Conservation (phyloP, 164 flowering plant species). For the Buxus sempervirens region DNA sequence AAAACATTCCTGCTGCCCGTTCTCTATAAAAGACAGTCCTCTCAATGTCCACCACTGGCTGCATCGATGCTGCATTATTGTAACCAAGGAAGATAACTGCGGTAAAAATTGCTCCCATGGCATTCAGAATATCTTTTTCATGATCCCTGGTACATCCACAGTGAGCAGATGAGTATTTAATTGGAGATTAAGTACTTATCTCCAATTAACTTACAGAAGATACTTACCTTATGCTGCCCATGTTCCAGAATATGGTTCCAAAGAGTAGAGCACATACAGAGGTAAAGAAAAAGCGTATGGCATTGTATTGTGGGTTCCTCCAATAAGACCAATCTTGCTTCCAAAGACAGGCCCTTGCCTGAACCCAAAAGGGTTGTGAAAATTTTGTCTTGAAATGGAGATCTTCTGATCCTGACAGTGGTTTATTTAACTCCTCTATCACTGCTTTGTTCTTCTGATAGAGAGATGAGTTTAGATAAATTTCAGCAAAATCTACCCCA, state of each 20-base stretch:
- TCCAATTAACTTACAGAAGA: background rate
- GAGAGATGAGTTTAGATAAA: slow-evolving; percentile 55
- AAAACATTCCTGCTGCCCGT: slow-evolving; percentile 22
- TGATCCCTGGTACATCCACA: slow-evolving; percentile 11
- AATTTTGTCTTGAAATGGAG: slow-evolving; percentile 24
- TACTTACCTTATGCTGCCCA: slow-evolving; percentile 29
- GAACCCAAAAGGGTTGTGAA: slow-evolving; percentile 26
- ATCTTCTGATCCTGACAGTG: slow-evolving; percentile 24
- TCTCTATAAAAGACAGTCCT: slow-evolving; percentile 28
- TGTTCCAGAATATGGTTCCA: slow-evolving; percentile 33
- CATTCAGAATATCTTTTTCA: slow-evolving; percentile 26
- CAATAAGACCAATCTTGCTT: slow-evolving; percentile 36
- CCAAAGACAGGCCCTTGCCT: slow-evolving; percentile 33
- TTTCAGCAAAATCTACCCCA: slow-evolving; percentile 66
- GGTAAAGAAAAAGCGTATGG: slow-evolving; percentile 28
- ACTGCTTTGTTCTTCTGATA: slow-evolving; percentile 42
- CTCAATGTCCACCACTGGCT: slow-evolving; percentile 25
- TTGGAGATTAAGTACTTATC: background rate
- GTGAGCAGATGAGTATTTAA: background rate
- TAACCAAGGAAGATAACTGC: slow-evolving; percentile 19
- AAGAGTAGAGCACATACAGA: slow-evolving; percentile 21
- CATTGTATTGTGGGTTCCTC: slow-evolving; percentile 33
- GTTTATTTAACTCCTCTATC: slow-evolving; percentile 21
- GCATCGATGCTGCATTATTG: slow-evolving; percentile 18
- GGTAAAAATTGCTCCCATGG: slow-evolving; percentile 28